phyloP scores from a whole-genome alignment of 371 early-diverging fungal species.

The Gilbertella persicaria region DNA sequence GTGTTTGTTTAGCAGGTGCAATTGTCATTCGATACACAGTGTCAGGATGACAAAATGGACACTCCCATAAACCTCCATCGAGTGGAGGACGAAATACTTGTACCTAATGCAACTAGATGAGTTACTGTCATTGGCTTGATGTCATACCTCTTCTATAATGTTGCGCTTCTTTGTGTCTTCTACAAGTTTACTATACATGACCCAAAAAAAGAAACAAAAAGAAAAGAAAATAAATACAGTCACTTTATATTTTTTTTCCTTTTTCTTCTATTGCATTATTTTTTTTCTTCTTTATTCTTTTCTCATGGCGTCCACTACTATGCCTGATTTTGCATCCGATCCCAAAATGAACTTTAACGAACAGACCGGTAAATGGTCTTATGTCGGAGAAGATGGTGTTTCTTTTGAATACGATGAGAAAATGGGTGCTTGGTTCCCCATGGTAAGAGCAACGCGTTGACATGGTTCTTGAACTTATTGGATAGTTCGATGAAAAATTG shows the following conservation, averaged over 20 bases:
- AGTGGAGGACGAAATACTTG: constrained; percentile 1
- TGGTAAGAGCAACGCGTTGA: constrained; percentile 49
- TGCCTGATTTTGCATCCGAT: constrained; percentile 41
- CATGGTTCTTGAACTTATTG: not conserved
- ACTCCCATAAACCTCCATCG: constrained; percentile 10
- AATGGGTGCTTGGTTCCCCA: constrained; percentile 89
- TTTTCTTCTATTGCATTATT: not conserved
- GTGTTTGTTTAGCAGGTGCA: constrained; percentile 2
- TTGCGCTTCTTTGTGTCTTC: constrained; percentile 5
- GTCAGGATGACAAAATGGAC: constrained; percentile 16
- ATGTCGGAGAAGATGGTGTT: constrained; percentile 72
- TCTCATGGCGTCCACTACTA: constrained; percentile 11
- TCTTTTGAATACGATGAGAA: constrained; percentile 82
- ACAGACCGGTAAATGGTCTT: constrained; percentile 75
- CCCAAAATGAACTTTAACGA: constrained; percentile 62
- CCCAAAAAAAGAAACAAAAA: not conserved
- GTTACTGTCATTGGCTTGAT: not conserved
- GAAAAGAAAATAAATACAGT: not conserved
- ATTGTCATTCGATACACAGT: constrained; percentile 6
- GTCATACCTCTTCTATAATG: constrained; percentile 14
- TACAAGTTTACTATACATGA: constrained; percentile 11
- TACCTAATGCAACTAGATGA: not conserved
- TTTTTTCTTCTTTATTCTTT: not conserved
- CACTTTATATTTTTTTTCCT: not conserved
- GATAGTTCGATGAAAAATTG: constrained; percentile 72